A percentile compares a stretch with the other conserved stretches of the same genome.
These are phyloP conservation scores for Lathyrus tuberosus DNA, from an alignment of 306 rosid genomes.

Conservation along the genomic window DNA sequence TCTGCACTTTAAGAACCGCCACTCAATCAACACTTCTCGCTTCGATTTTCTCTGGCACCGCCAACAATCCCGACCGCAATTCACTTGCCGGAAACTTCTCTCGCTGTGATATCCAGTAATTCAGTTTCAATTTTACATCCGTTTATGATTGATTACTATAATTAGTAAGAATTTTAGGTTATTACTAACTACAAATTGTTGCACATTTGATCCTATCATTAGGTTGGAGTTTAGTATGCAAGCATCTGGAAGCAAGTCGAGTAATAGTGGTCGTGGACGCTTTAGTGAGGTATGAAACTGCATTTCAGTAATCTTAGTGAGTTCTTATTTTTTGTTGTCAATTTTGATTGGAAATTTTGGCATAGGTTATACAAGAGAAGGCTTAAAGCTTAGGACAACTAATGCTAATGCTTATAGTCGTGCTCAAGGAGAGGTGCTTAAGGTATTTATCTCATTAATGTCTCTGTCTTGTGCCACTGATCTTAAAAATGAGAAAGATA, in stretches of 20 bases:
- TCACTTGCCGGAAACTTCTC: constrained; percentile 44
- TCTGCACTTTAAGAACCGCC: too few relatives aligned
- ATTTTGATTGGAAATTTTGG: too few relatives aligned
- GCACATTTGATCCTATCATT: constrained; percentile 23
- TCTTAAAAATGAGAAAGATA: not conserved
- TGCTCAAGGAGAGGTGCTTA: constrained; percentile 54
- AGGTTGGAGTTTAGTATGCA: constrained; percentile 61
- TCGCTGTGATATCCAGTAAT: constrained; percentile 48
- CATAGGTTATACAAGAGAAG: too few relatives aligned
- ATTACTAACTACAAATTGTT: not conserved
- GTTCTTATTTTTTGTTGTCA: too few relatives aligned
- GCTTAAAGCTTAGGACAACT: too few relatives aligned
- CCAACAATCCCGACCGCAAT: constrained; percentile 13
- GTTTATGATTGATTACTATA: not conserved
- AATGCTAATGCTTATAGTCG: too few relatives aligned
- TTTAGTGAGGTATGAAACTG: too few relatives aligned
- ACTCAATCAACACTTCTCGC: too few relatives aligned
- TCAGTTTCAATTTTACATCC: constrained; percentile 12
- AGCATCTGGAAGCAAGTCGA: constrained; percentile 54
- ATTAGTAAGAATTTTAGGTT: constrained; percentile 25
- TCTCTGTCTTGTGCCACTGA: not conserved
- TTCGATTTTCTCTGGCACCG: constrained; percentile 28
- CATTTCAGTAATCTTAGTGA: too few relatives aligned
- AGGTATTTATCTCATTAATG: constrained; percentile 57
- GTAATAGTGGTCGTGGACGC: too few relatives aligned